Percentiles rank a stretch among this genome's conserved stretches.
phyloP scores from a whole-genome alignment of 2,329 filamentous ascomycete species.

The Pseudophaeomoniella oleicola region DNA sequence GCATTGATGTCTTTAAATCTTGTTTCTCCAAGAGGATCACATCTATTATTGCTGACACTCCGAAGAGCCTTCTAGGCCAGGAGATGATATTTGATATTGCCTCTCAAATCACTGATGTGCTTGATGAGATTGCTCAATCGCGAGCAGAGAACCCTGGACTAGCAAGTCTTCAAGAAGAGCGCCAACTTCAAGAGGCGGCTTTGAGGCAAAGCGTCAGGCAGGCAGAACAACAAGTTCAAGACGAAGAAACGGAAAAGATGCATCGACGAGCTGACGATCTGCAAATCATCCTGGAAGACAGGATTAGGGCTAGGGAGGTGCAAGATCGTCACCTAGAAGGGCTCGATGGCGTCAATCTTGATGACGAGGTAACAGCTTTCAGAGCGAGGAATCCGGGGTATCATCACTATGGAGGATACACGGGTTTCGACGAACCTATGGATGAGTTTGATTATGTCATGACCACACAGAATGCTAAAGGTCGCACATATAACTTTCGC shows the following conservation, averaged over 20 bases:
- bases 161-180: constrained; percentile 78
- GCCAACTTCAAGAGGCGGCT: constrained; percentile 65
- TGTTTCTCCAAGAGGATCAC: constrained; percentile 55
- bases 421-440: background rate
- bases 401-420: background rate
- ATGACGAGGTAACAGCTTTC: background rate
- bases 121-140: constrained; percentile 73
- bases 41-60: constrained; percentile 52
- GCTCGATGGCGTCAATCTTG: background rate
- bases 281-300: background rate
- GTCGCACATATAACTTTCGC: constrained; percentile 53
- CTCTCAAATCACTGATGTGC: constrained; percentile 47
- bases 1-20: constrained; percentile 52
- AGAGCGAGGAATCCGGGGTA: background rate
- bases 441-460: constrained; percentile 26
- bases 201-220: constrained; percentile 39
- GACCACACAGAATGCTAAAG: constrained; percentile 46
- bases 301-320: background rate
- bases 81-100: constrained; percentile 53
- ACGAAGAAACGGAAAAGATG: background rate
- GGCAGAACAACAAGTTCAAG: constrained; percentile 26
- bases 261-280: background rate
- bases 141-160: constrained; percentile 62
- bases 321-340: background rate
- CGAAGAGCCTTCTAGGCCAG: constrained; percentile 47